Evolutionary conservation across 31 red algal genomes (phyloP), one percentile per base, ranked within the genome.

Genomic region (Asparagopsis taxiformis): DNA sequence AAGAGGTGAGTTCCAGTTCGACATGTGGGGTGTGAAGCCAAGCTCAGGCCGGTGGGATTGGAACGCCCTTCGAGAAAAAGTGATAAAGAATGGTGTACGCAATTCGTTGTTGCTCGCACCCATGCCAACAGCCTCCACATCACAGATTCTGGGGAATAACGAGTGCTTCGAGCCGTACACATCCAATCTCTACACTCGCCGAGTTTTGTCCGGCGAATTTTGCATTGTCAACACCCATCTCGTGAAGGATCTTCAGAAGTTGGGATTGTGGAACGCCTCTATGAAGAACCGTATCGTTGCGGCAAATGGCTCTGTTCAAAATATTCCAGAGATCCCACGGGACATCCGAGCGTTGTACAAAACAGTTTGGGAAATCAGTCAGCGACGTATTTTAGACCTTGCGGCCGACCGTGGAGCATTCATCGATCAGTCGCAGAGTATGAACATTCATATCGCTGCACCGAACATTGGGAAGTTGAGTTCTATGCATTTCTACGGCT

Each of bases 401-500:
- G 85, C 91, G 0, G 95, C 95, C 5, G 95, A 99, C 55, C 84
- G 95, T 13, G 95, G 95, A 2, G 95, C 95, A n/a, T 99, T 52
- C 61, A 99, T 99, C 23, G 85, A 91, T 65, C 95, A 99, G 48
- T 88, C 80, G 28, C 90, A 94, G 69, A 94, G 90, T 49, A 66
- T 99, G 64, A 99, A 99, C 59, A 84, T 99, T 29, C 75, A 91
- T 51, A 94, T 99, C 24, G 87, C 80, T 1, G 53, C 79, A 3
- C 91, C 95, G 15, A 94, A 80, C 55, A 75, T 94, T 59, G 91
- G 84, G 20, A 99, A 99, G 70, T 65, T 99, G 21, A 87, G 72
- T 46, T 99, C 95, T 3, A 99, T 99, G 95, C 95, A 99, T 67
- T 99, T 99, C 59, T 85, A 94, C 82, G 95, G 86, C 24, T 99